Evolutionary conservation across 2,329 filamentous ascomycete genomes (phyloP).

Genomic region (Fusarium tjaetaba): DNA sequence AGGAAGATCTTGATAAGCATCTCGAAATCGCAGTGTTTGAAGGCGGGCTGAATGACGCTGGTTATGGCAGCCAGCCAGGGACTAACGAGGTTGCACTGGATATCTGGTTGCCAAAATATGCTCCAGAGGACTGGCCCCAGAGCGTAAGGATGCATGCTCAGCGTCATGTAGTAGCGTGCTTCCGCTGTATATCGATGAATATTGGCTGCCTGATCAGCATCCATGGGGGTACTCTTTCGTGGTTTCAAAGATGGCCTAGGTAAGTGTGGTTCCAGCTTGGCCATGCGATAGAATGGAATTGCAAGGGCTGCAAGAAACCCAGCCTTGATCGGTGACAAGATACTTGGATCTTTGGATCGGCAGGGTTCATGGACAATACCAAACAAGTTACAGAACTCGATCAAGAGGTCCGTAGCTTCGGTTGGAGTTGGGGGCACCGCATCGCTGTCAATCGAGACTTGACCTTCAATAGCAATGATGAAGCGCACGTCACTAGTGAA

Average conservation of each 20-base stretch:
- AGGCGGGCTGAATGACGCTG: conserved; percentile 34
- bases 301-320: conserved; percentile 40
- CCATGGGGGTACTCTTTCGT: conserved; percentile 2
- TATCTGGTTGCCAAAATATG: conserved; percentile 46
- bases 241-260: conserved; percentile 28
- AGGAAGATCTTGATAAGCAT: conserved; percentile 40
- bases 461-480: conserved; percentile 33
- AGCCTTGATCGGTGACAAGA: conserved; percentile 40
- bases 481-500: conserved; percentile 30
- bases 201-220: conserved; percentile 16
- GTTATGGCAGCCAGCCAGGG: conserved; percentile 43
- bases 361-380: conserved; percentile 35
- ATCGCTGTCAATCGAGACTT: conserved; percentile 26
- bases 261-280: conserved; percentile 39
- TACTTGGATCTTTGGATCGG: conserved; percentile 5
- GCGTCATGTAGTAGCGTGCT: conserved; percentile 46
- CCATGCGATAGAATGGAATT: conserved; percentile 43
- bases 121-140: conserved; percentile 46
- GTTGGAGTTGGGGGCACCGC: conserved; percentile 25
- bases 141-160: conserved; percentile 43
- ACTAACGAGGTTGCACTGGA: conserved; percentile 45
- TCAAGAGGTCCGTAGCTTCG: conserved; percentile 39
- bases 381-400: conserved; percentile 42
- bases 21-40: conserved; percentile 36
- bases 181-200: conserved; percentile 35